Base-by-base conservation (phyloP, 2,329 filamentous ascomycete species). In the Elsinoe ampelina region DNA sequence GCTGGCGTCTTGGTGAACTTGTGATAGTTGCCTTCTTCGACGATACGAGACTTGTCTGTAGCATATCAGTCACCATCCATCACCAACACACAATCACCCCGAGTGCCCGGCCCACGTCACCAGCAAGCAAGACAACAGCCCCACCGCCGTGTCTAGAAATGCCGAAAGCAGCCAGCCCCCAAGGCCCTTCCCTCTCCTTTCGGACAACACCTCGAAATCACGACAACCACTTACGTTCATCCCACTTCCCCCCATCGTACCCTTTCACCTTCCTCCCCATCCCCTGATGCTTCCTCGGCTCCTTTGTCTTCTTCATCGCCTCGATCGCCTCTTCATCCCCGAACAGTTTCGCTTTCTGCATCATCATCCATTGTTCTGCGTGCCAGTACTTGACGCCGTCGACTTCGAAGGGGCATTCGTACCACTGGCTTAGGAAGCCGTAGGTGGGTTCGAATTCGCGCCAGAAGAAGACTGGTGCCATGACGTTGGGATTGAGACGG, bases 341-440 rank as follows among this genome's bases (percentile, higher is more conserved):
- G 57, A 76, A 76, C 0, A 74, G 57, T 36, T 62, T 65, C 32
- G 73, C 72, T 58, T 76, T 75, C 15, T 69, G 64, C n/a, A 73
- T 67, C 73, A 75, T 76, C 73, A 76, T 76, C 71, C 71, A 75
- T 72, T 74, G 73, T 62, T 76, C 73, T 12, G 72, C 68, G 1
- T 68, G 71, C 3, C 61, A 60, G 59, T 75, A 75, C 51, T 57
- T 68, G 55, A 66, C 59, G 19, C 66, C 68, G n/a, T 68, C 63
- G 45, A 68, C 64, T 36, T 64, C 70, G 63, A 83, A 85, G 1
- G 73, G 68, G 15, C 71, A 75, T 52, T 70, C 63, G 64, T 80
- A 82, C 82, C 82, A 86, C 68, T 86, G 82, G 0, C 77, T 81
- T n/a, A 86, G 73, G 68, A 76, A 83, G 39, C 80, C 81, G 32